A percentile compares a stretch with the other conserved stretches of the same genome.
Evolutionary conservation across 306 rosid genomes (phyloP).

Genomic region (Casuarina cunninghamiana): DNA sequence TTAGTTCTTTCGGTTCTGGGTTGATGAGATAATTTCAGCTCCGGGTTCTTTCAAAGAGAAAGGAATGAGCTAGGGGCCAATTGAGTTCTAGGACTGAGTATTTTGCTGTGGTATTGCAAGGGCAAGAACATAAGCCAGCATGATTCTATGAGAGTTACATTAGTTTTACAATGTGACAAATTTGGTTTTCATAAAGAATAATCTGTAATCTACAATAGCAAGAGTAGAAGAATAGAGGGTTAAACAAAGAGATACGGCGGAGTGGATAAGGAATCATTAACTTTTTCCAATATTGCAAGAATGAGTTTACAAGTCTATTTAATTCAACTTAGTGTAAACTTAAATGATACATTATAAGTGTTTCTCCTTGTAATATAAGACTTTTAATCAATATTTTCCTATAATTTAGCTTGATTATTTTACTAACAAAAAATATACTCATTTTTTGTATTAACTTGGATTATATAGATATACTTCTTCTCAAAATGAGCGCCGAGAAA

Average conservation of each 20-base stretch:
- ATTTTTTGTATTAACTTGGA: too few species aligned
- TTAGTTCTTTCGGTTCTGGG: too few species aligned
- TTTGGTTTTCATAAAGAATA: conserved; percentile 41
- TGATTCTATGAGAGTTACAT: not conserved
- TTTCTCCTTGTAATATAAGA: too few species aligned
- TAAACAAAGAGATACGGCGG: conserved; percentile 79
- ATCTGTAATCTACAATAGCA: conserved; percentile 74
- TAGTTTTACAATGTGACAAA: not conserved
- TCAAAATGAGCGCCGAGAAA: too few species aligned
- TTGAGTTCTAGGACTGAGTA: not conserved
- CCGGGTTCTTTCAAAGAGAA: not conserved
- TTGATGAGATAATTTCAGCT: too few species aligned
- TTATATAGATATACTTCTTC: too few species aligned
- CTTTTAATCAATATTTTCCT: too few species aligned
- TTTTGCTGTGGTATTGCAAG: not conserved
- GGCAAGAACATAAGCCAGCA: not conserved
- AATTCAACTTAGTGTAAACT: too few species aligned
- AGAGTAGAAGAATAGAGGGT: conserved; percentile 94
- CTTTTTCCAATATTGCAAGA: conserved; percentile 71
- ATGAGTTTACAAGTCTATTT: conserved; percentile 30
- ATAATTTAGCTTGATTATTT: too few species aligned
- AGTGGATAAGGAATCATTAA: conserved; percentile 96
- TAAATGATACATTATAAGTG: too few species aligned
- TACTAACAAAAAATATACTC: too few species aligned
- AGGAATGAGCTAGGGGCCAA: not conserved